phyloP scores from a whole-genome alignment of 805 yeast genomes.

The Priceomyces fermenticarens region DNA sequence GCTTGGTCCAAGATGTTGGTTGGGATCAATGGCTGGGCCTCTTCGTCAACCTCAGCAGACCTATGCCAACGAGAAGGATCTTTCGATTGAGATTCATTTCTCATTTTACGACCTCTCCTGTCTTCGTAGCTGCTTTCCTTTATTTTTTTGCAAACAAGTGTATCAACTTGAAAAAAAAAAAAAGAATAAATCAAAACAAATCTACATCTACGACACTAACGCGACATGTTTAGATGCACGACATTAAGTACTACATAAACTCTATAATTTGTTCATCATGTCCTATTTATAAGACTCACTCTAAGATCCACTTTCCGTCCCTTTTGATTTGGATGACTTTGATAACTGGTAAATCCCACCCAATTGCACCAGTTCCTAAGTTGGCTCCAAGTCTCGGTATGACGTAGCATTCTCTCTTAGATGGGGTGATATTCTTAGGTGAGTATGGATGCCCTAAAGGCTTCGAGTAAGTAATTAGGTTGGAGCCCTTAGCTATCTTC shows the following conservation, averaged over 20 bases:
- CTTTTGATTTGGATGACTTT: slow-evolving; percentile 70
- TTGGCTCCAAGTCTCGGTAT: slow-evolving; percentile 87
- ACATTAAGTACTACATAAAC: neutral
- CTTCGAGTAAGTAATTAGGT: slow-evolving; percentile 78
- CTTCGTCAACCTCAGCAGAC: slow-evolving; percentile 4
- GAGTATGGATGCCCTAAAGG: slow-evolving; percentile 91
- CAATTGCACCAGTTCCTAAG: slow-evolving; percentile 77
- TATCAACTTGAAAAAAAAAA: neutral
- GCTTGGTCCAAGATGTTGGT: slow-evolving; percentile 64
- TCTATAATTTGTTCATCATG: no score
- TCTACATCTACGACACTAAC: neutral
- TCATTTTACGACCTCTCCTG: no score
- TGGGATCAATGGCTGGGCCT: slow-evolving; percentile 49
- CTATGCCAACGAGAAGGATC: no score
- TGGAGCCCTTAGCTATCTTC: slow-evolving; percentile 70
- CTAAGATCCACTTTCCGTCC: slow-evolving; percentile 62
- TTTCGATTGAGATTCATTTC: no score
- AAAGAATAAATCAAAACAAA: neutral
- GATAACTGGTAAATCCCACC: slow-evolving; percentile 84
- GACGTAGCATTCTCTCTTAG: slow-evolving; percentile 82
- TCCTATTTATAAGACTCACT: slow-evolving; percentile 1
- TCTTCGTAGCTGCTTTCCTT: no score
- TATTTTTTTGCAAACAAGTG: no score
- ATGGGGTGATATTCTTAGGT: slow-evolving; percentile 62
- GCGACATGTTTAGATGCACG: slow-evolving; percentile 4